Percentiles rank a stretch among this genome's conserved stretches.
Conservation (phyloP, 148 eudicot species). For the Rhododendron griersonianum region DNA sequence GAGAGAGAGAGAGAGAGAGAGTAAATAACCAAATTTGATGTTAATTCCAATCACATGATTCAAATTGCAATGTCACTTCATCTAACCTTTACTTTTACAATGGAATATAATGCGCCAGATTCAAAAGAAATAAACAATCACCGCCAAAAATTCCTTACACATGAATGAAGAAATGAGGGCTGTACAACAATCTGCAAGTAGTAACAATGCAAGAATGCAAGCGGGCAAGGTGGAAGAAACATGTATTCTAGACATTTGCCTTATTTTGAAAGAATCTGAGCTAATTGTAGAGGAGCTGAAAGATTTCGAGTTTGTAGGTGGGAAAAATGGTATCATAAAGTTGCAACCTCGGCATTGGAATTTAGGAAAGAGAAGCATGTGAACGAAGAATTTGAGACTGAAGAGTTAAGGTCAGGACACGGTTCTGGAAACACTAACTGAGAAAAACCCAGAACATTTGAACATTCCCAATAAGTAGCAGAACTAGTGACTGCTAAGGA, state of each 20-base stretch:
- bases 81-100: slow-evolving; percentile 13
- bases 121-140: neutral
- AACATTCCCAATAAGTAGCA: slow-evolving; percentile 37
- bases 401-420: slow-evolving; percentile 35
- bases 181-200: slow-evolving; percentile 45
- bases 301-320: neutral
- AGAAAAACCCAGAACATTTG: slow-evolving; percentile 43
- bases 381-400: slow-evolving; percentile 7
- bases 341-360: slow-evolving; percentile 24
- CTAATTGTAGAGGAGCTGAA: slow-evolving; percentile 4
- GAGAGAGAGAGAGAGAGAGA: neutral
- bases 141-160: slow-evolving; percentile 45
- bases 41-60: slow-evolving; percentile 5
- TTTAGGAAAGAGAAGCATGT: slow-evolving; percentile 21
- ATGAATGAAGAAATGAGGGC: slow-evolving; percentile 55
- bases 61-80: neutral
- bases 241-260: slow-evolving; percentile 8
- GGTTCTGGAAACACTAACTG: slow-evolving; percentile 36
- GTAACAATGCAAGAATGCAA: slow-evolving; percentile 23
- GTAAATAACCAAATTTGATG: neutral
- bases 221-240: neutral
- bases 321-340: slow-evolving; percentile 12
- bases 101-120: slow-evolving; percentile 1
- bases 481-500: slow-evolving; percentile 29
- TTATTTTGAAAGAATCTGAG: slow-evolving; percentile 45